These are phyloP conservation scores for Bipolaris gigantea DNA, from an alignment of 2,329 filamentous ascomycete species.

Conservation along the genomic window DNA sequence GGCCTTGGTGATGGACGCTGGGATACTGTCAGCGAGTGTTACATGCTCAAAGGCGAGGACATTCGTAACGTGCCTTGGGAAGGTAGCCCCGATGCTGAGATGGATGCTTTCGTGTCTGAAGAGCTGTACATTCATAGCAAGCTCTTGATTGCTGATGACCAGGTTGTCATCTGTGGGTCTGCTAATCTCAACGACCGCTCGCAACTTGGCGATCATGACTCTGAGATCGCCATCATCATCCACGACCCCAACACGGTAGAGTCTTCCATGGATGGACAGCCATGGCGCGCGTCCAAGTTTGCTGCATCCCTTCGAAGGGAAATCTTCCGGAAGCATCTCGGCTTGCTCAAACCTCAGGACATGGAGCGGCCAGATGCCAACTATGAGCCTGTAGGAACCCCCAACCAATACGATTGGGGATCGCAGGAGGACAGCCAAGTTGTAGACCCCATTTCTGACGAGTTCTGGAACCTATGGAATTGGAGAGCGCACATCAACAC, in stretches of 20 bases:
- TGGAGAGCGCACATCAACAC: constrained; percentile 75
- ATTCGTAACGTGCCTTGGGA: constrained; percentile 67
- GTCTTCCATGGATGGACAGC: constrained; percentile 71
- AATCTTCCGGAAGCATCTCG: constrained; percentile 90
- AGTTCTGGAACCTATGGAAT: constrained; percentile 74
- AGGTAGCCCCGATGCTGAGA: constrained; percentile 57
- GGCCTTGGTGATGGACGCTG: constrained; percentile 59
- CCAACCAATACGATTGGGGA: constrained; percentile 57
- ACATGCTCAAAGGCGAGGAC: constrained; percentile 77
- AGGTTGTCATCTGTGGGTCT: constrained; percentile 78
- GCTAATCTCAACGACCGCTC: constrained; percentile 72
- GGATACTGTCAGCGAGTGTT: constrained; percentile 77
- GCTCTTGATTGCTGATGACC: constrained; percentile 79
- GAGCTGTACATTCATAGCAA: constrained; percentile 69
- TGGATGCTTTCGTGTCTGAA: constrained; percentile 65
- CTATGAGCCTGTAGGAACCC: constrained; percentile 59
- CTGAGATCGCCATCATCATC: constrained; percentile 86
- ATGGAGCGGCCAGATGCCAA: constrained; percentile 62
- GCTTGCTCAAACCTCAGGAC: constrained; percentile 74
- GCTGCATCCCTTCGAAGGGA: constrained; percentile 80
- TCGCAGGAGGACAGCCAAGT: constrained; percentile 60
- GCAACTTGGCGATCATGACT: constrained; percentile 82
- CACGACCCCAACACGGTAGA: constrained; percentile 74
- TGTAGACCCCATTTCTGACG: constrained; percentile 69
- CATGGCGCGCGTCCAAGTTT: constrained; percentile 72